These are phyloP conservation scores for Anthracocystis setariae DNA, from an alignment of 1,284 basidiomycete genomes.

Conservation along the genomic window DNA sequence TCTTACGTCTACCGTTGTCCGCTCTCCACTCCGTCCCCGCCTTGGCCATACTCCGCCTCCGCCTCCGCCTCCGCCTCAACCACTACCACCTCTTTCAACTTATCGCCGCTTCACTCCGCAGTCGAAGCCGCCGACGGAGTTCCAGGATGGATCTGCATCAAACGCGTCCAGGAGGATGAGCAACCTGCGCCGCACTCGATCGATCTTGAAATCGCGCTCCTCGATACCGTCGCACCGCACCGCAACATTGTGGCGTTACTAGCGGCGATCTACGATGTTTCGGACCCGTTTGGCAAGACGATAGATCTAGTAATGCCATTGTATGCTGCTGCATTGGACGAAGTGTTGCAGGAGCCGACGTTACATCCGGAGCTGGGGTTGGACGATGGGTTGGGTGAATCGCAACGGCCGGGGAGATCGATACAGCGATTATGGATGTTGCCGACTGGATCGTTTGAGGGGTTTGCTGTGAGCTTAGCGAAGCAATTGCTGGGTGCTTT, in stretches of 20 bases:
- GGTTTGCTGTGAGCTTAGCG: conserved; percentile 13
- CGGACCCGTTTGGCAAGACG: conserved; percentile 46
- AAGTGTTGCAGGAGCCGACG: conserved; percentile 30
- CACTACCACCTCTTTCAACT: not conserved
- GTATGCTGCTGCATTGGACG: conserved; percentile 41
- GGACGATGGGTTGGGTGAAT: not conserved
- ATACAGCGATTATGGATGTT: conserved; percentile 20
- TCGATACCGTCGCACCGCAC: conserved; percentile 19
- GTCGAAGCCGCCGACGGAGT: conserved; percentile 8
- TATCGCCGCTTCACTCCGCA: not conserved
- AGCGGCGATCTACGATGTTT: conserved; percentile 47
- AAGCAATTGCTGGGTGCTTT: conserved; percentile 29
- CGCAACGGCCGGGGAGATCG: conserved; percentile 6
- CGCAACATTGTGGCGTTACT: conserved; percentile 40
- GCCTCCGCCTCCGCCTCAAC: not conserved
- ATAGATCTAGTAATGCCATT: conserved; percentile 54
- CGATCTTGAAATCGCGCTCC: conserved; percentile 41
- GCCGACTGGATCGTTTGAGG: not conserved
- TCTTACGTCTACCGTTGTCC: conserved; percentile 20
- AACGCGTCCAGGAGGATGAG: conserved; percentile 50
- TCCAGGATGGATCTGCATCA: conserved; percentile 45
- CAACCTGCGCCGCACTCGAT: conserved; percentile 55
- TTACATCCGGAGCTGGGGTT: not conserved
- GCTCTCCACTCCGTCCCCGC: conserved; percentile 2
- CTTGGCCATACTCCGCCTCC: conserved; percentile 4